Percentiles rank a stretch among this genome's conserved stretches.
Conservation (phyloP, 306 rosid species). For the Vigna hirtella region DNA sequence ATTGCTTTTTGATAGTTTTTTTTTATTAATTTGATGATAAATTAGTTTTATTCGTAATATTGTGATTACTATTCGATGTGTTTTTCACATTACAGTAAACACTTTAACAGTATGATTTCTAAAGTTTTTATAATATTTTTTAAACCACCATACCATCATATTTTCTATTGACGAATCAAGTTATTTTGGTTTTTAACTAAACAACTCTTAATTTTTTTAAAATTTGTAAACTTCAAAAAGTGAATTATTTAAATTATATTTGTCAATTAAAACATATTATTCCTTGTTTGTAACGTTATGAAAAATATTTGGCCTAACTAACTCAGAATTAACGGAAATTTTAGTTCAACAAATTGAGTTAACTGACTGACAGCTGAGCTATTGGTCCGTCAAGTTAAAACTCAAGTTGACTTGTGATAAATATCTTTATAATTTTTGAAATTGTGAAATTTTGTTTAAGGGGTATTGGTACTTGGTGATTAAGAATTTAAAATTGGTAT, state of each 20-base stretch:
- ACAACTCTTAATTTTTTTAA: neutral
- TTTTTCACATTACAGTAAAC: too few species aligned
- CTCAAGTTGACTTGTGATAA: neutral
- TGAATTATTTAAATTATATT: neutral
- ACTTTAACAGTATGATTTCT: too few species aligned
- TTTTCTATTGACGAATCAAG: neutral
- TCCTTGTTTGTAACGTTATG: neutral
- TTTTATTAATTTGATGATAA: too few species aligned
- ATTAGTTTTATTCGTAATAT: too few species aligned
- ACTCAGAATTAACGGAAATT: neutral
- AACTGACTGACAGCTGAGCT: slow-evolving; percentile 3
- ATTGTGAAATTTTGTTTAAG: neutral
- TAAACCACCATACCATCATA: neutral
- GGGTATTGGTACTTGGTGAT: neutral
- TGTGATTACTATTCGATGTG: too few species aligned
- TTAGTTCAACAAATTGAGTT: neutral
- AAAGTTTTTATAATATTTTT: too few species aligned
- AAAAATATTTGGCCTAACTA: neutral
- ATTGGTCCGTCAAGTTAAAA: neutral
- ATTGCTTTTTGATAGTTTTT: too few species aligned
- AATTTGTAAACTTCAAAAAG: neutral
- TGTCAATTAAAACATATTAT: neutral
- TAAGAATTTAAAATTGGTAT: neutral
- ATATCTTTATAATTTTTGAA: neutral
- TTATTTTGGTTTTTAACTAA: neutral